A percentile compares a stretch with the other conserved stretches of the same genome.
These are phyloP conservation scores for Pyrus pyrifolia DNA, from an alignment of 306 rosid species.

Conservation along the genomic window DNA sequence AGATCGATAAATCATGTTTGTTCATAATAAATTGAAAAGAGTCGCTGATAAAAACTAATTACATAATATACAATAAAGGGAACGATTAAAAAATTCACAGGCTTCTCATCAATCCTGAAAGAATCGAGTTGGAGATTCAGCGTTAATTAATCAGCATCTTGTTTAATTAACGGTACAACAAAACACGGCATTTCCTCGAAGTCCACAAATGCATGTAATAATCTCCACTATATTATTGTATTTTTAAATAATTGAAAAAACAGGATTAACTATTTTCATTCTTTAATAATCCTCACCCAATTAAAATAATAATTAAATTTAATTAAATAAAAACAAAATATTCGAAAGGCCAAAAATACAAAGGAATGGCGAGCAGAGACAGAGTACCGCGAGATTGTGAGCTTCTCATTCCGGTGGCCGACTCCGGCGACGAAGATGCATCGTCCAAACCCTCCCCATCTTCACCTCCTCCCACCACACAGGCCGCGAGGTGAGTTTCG, in stretches of 20 bases:
- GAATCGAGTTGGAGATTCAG: too few species aligned
- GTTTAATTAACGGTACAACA: not conserved
- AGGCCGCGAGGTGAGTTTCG: too few species aligned
- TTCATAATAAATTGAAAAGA: rapidly evolving
- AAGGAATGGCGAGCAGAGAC: constrained; percentile 45
- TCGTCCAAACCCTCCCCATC: too few species aligned
- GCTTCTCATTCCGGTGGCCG: too few species aligned
- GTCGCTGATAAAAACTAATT: rapidly evolving
- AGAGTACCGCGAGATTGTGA: constrained; percentile 21
- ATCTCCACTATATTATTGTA: too few species aligned
- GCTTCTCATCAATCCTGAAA: too few species aligned
- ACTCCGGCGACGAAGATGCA: too few species aligned
- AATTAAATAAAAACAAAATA: not conserved
- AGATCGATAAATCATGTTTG: rapidly evolving
- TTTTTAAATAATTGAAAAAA: too few species aligned
- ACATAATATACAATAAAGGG: rapidly evolving
- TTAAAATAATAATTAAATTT: not conserved
- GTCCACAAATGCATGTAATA: not conserved
- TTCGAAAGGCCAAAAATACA: not conserved
- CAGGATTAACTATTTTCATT: not conserved
- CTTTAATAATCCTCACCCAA: constrained; percentile 1
- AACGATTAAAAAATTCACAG: rapidly evolving
- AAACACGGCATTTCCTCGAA: not conserved
- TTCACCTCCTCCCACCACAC: too few species aligned
- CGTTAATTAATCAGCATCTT: not conserved